Percentiles rank a stretch among this genome's conserved stretches.
phyloP scores from a whole-genome alignment of 2,329 filamentous ascomycete genomes.

The Herpotrichia juniperi region DNA sequence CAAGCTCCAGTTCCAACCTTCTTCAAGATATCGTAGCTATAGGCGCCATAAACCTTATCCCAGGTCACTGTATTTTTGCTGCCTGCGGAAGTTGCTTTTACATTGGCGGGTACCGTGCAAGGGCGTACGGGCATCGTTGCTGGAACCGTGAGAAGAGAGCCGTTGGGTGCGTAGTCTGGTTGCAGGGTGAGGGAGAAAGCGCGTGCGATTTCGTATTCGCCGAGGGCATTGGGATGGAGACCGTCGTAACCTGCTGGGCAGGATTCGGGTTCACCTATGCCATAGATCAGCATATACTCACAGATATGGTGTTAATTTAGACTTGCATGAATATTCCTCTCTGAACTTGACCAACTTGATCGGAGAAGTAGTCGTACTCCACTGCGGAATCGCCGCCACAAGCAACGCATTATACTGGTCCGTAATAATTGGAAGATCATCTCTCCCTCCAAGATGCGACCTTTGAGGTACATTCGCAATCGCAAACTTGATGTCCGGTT shows the following conservation, averaged over 20 bases:
- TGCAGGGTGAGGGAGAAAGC: slow-evolving; percentile 5
- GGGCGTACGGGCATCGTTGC: neutral
- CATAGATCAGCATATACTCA: neutral
- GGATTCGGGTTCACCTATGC: neutral
- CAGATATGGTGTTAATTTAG: neutral
- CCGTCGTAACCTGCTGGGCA: slow-evolving; percentile 13
- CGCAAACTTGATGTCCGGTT: slow-evolving; percentile 9
- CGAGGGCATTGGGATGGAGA: slow-evolving; percentile 11
- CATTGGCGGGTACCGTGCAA: neutral
- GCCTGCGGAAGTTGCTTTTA: neutral
- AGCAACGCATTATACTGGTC: slow-evolving; percentile 9
- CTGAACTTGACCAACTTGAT: slow-evolving; percentile 5
- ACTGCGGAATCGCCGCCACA: slow-evolving; percentile 2
- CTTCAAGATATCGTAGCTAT: neutral
- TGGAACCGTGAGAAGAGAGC: too few species aligned
- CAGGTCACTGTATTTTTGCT: neutral
- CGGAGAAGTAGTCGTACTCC: slow-evolving; percentile 4
- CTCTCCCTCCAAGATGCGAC: slow-evolving; percentile 7
- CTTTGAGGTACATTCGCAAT: slow-evolving; percentile 13
- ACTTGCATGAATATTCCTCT: slow-evolving; percentile 9
- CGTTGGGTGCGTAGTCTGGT: neutral
- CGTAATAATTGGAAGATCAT: slow-evolving; percentile 12
- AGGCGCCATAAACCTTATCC: neutral
- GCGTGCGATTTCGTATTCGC: slow-evolving; percentile 16
- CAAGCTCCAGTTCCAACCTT: neutral